Evolutionary conservation across 176 grass and related monocot genomes (phyloP).

Genomic region (Hordeum marinum): DNA sequence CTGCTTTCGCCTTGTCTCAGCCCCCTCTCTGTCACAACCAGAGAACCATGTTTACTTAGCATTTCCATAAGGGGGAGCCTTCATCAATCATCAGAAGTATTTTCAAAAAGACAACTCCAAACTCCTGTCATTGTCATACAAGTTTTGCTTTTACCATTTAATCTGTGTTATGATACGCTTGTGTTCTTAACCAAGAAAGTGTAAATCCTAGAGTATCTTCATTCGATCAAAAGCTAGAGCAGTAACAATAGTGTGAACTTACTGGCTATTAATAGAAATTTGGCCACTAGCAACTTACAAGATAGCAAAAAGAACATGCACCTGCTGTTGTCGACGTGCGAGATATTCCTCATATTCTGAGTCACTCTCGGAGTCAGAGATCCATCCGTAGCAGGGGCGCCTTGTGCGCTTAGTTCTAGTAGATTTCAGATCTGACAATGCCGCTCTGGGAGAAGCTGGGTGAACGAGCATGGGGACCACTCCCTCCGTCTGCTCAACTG

Average conservation of each 20-base stretch:
- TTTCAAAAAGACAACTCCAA: too few relatives aligned
- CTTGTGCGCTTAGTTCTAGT: not conserved
- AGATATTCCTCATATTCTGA: not conserved
- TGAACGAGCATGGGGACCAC: not conserved
- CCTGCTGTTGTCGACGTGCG: not conserved
- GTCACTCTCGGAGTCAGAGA: constrained; percentile 15
- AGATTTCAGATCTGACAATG: not conserved
- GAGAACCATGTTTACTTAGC: too few relatives aligned
- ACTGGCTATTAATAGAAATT: too few relatives aligned
- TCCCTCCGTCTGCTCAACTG: not conserved
- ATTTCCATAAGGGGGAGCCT: too few relatives aligned
- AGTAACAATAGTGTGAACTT: not conserved
- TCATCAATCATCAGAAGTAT: too few relatives aligned
- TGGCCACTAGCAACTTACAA: not conserved
- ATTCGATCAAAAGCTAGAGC: not conserved
- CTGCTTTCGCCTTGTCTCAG: too few relatives aligned
- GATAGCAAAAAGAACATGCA: not conserved
- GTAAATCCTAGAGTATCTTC: not conserved
- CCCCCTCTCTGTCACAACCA: too few relatives aligned
- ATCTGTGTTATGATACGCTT: not conserved
- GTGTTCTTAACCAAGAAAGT: not conserved
- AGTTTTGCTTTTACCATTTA: not conserved
- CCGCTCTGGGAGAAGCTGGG: not conserved
- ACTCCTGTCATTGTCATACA: not conserved
- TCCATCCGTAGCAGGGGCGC: constrained; percentile 8